These are phyloP conservation scores for Colletotrichum noveboracense DNA, from an alignment of 2,329 filamentous ascomycete species.

Conservation along the genomic window DNA sequence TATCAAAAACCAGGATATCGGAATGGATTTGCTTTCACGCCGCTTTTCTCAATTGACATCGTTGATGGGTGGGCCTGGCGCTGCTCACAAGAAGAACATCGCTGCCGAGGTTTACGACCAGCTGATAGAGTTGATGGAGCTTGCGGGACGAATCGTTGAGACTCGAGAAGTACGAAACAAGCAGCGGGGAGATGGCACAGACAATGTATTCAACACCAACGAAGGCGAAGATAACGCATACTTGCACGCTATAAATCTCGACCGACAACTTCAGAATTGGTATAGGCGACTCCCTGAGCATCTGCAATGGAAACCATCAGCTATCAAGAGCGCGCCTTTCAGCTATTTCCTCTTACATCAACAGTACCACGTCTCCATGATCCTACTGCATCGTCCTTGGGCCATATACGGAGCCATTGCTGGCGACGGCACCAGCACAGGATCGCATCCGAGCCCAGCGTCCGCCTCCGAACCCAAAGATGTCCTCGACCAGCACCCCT, in stretches of 20 bases:
- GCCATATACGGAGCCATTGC: constrained; percentile 51
- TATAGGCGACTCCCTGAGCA: constrained; percentile 55
- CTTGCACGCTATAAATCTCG: constrained; percentile 53
- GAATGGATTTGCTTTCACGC: constrained; percentile 50
- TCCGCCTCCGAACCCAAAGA: constrained; percentile 21
- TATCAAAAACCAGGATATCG: constrained; percentile 58
- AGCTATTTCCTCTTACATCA: constrained; percentile 61
- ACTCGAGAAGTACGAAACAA: constrained; percentile 39
- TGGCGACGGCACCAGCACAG: constrained; percentile 32
- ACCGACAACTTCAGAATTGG: constrained; percentile 60
- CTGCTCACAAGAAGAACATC: constrained; percentile 26
- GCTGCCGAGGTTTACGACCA: constrained; percentile 52
- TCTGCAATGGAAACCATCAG: constrained; percentile 53
- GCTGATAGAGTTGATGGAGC: constrained; percentile 60
- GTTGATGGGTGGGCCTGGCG: constrained; percentile 33
- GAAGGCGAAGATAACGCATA: constrained; percentile 51
- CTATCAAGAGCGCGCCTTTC: constrained; percentile 53
- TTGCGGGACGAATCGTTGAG: constrained; percentile 57
- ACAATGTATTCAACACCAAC: constrained; percentile 31
- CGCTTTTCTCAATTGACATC: constrained; percentile 48
- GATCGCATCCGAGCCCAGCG: constrained; percentile 36
- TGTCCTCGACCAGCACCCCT: constrained; percentile 15
- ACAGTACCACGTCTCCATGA: constrained; percentile 59
- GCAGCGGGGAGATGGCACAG: constrained; percentile 29
- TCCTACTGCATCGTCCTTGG: constrained; percentile 58